Evolutionary conservation across 768 basidiomycete genomes (phyloP).

Genomic region (Hirschioporus abietinus): DNA sequence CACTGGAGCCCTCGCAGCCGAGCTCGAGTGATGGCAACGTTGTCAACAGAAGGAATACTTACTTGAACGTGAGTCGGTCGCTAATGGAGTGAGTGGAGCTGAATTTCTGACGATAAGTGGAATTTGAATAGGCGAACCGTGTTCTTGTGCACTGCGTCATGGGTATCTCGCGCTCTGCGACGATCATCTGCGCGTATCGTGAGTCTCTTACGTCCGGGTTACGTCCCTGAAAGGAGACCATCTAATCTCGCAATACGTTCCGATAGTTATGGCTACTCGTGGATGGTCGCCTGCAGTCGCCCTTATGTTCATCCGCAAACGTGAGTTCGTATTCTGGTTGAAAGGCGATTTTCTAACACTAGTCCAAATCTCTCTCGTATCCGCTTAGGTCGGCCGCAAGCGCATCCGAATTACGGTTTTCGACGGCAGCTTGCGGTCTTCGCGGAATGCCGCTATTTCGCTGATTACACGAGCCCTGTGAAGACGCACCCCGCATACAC

Average conservation of each 20-base stretch:
- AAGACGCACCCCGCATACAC: slow-evolving; percentile 40
- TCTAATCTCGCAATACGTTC: slow-evolving; percentile 3
- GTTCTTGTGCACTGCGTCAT: slow-evolving; percentile 71
- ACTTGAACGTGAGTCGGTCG: not conserved
- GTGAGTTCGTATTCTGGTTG: slow-evolving; percentile 27
- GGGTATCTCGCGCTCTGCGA: slow-evolving; percentile 66
- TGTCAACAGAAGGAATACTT: not conserved
- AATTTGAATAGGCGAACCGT: slow-evolving; percentile 33
- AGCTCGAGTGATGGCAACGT: not conserved
- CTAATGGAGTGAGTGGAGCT: not conserved
- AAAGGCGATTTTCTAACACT: too few relatives aligned
- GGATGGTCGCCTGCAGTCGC: slow-evolving; percentile 38
- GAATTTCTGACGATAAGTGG: too few relatives aligned
- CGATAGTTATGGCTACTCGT: slow-evolving; percentile 45
- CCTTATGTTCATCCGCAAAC: slow-evolving; percentile 42
- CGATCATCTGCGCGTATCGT: slow-evolving; percentile 54
- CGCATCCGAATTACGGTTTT: slow-evolving; percentile 44
- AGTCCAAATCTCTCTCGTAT: not conserved
- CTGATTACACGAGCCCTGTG: not conserved
- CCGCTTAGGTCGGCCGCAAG: slow-evolving; percentile 30
- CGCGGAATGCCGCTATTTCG: slow-evolving; percentile 39
- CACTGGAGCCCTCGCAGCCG: slow-evolving; percentile 29
- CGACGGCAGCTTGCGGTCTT: slow-evolving; percentile 55
- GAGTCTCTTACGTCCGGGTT: slow-evolving; percentile 24
- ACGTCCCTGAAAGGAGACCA: not conserved